Conservation (phyloP, 2,329 filamentous ascomycete species). For the Clarireedia homoeocarpa region DNA sequence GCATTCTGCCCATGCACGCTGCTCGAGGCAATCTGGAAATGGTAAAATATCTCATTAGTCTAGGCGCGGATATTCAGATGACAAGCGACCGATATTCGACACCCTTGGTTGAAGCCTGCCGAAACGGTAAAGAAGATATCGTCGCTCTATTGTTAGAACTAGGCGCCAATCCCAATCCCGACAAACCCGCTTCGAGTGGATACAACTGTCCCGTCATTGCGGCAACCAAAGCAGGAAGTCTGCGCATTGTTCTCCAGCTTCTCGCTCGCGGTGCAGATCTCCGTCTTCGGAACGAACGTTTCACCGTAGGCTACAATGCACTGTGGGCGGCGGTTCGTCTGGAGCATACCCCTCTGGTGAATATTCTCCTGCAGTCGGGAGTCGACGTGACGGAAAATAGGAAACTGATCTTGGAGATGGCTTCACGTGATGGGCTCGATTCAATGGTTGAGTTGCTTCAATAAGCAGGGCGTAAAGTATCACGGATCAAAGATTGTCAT, state of each 20-base stretch:
- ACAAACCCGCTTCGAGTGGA: no score
- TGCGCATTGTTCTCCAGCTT: constrained; percentile 1
- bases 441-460: neutral
- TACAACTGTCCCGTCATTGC: neutral
- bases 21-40: neutral
- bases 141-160: constrained; percentile 1
- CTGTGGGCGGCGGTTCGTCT: neutral
- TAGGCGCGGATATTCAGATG: neutral
- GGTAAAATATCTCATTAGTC: neutral
- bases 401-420: neutral
- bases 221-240: neutral
- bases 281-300: neutral
- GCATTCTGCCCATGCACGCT: neutral
- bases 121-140: neutral
- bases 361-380: neutral
- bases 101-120: neutral
- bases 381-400: neutral
- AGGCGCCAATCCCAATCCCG: neutral
- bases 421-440: neutral
- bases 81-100: accelerated
- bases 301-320: neutral
- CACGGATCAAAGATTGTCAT: no score
- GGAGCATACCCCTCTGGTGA: neutral
- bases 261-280: constrained; percentile 2
- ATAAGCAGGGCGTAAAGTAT: no score